Conservation (phyloP, 495 filamentous ascomycete species). For the Penicillium coffeae region DNA sequence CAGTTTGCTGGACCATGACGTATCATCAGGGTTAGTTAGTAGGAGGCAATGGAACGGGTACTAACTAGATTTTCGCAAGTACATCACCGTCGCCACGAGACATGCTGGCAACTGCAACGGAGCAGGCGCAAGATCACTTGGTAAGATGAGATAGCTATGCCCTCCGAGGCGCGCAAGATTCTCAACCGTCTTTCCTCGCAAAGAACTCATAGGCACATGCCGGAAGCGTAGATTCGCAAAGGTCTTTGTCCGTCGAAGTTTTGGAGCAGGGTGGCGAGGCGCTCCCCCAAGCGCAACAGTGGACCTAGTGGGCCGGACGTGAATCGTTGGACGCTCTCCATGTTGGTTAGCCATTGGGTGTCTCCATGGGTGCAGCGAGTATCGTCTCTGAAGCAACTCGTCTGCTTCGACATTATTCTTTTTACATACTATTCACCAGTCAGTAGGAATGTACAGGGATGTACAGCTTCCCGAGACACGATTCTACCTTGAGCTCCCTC, state of each 20-base stretch:
- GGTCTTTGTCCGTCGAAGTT: conserved; percentile 43
- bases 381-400: background rate
- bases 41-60: background rate
- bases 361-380: conserved; percentile 3
- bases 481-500: conserved; percentile 6
- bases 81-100: conserved; percentile 65
- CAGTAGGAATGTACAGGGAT: background rate
- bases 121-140: conserved; percentile 59
- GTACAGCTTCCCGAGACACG: background rate
- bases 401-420: background rate
- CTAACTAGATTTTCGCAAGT: conserved; percentile 64
- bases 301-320: conserved; percentile 35
- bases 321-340: conserved; percentile 23
- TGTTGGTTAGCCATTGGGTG: no score
- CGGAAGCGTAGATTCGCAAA: conserved; percentile 28
- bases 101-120: conserved; percentile 68
- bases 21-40: conserved; percentile 1
- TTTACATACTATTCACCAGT: background rate
- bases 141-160: conserved; percentile 63
- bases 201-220: conserved; percentile 45
- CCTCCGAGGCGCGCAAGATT: conserved; percentile 70
- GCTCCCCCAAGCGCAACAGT: conserved; percentile 28
- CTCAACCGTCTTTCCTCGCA: conserved; percentile 60
- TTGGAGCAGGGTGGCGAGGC: conserved; percentile 46
- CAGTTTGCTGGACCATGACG: conserved; percentile 8